These are phyloP conservation scores for Clonostachys sp. DNA, from an alignment of 2,329 filamentous ascomycete genomes.

Conservation along the genomic window DNA sequence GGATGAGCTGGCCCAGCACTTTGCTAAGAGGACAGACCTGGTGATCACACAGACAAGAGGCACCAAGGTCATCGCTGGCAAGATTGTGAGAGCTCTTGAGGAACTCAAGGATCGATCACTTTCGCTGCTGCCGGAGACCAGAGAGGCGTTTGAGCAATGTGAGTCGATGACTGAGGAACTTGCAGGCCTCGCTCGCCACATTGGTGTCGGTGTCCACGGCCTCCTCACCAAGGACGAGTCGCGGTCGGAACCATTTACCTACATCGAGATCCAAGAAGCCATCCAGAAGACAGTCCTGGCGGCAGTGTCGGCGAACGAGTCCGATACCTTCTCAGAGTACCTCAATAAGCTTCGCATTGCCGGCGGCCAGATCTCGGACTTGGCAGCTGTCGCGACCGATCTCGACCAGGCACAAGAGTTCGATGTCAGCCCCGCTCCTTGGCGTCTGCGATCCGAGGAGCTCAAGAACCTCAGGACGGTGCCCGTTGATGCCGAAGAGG, in stretches of 20 bases:
- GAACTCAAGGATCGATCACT: constrained; percentile 74
- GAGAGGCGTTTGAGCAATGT: constrained; percentile 65
- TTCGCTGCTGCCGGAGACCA: constrained; percentile 64
- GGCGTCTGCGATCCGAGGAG: constrained; percentile 77
- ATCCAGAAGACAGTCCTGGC: constrained; percentile 48
- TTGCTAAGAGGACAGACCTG: constrained; percentile 65
- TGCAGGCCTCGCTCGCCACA: constrained; percentile 58
- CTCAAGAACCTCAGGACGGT: constrained; percentile 78
- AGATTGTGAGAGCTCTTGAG: constrained; percentile 70
- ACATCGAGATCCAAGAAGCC: constrained; percentile 60
- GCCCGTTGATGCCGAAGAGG: constrained; percentile 78
- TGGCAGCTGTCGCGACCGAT: constrained; percentile 66
- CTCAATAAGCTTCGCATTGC: constrained; percentile 62
- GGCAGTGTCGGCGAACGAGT: constrained; percentile 51
- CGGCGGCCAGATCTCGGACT: constrained; percentile 60
- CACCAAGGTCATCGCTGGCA: constrained; percentile 77
- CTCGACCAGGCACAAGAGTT: constrained; percentile 74
- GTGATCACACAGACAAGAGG: constrained; percentile 74
- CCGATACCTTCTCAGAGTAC: constrained; percentile 67
- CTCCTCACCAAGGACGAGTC: constrained; percentile 67
- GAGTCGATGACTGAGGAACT: constrained; percentile 62
- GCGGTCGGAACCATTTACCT: constrained; percentile 61
- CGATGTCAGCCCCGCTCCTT: constrained; percentile 71
- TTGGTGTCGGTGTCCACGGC: constrained; percentile 61
- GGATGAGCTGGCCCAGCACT: constrained; percentile 62